Base-by-base conservation (phyloP, 305 asterid species). In the Salvia sclarea region DNA sequence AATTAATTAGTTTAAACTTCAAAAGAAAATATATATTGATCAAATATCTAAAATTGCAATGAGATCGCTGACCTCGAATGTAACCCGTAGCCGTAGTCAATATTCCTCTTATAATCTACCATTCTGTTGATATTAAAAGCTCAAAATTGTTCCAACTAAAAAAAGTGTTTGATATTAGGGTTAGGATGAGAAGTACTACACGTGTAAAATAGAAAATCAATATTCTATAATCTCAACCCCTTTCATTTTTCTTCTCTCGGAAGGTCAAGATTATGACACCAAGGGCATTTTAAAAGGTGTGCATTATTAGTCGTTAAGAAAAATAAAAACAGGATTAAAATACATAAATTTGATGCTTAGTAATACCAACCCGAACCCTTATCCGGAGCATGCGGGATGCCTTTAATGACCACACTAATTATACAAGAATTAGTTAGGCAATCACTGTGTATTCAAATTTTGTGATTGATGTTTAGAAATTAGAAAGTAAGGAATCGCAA, bases 351-450 rank as follows among this genome's bases (percentile, higher is more conserved):
- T 31, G 63, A 70, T 47, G 57, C 54, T 45, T 30, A 30, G 35
- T 43, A 47, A 2, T 5, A 58, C 38, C 61, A 60, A 74, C 68
- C 70, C 57, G 18, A 60, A 20, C 65, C 70, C 75, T 68, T 25
- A 79, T 67, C 72, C 70, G 9, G 16, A 61, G 69, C 56, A 66
- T 66, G 14, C 18, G 77, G 71, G 60, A 1, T 57, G 24, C 58
- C 22, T 41, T 22, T 52, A 43, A n/a, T 59, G 52, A 75, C 69
- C 52, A 45, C 69, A 73, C 59, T 22, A 54, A 38, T 52, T 41
- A 24, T 44, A 10, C 40, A 69, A 57, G 28, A 12, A 52, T 16
- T 62, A 68, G 18, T 61, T 48, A 71, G 8, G 1, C 16, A 59
- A 49, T 38, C 20, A 25, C 24, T 1, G 24, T 38, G 21, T 17